A percentile compares a stretch with the other conserved stretches of the same genome.
phyloP scores from a whole-genome alignment of 352 stramenopile genomes.

The Bremia lactucae region DNA sequence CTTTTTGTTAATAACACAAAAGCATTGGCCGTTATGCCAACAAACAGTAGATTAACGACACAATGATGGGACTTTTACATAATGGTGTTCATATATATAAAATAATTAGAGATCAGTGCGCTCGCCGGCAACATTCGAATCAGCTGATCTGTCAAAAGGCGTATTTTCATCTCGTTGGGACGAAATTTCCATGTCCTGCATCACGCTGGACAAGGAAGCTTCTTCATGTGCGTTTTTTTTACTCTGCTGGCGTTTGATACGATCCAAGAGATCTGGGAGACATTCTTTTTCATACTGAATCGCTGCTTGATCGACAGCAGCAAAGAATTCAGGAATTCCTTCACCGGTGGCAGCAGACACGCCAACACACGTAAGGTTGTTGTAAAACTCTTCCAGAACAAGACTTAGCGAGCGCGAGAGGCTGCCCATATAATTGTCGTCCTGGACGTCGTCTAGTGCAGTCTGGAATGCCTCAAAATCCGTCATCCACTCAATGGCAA shows the following conservation, averaged over 20 bases:
- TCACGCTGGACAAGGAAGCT: slow-evolving; percentile 48
- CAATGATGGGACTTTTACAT: too few relatives aligned
- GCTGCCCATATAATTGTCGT: slow-evolving; percentile 89
- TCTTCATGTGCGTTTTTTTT: slow-evolving; percentile 39
- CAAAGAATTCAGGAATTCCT: slow-evolving; percentile 92
- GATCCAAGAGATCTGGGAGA: slow-evolving; percentile 56
- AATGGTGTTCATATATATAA: slow-evolving; percentile 1
- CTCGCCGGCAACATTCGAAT: slow-evolving; percentile 16
- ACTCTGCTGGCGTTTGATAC: slow-evolving; percentile 48
- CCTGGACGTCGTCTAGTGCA: slow-evolving; percentile 85
- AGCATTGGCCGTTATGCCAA: too few relatives aligned
- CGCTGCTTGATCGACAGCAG: slow-evolving; percentile 75
- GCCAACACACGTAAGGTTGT: slow-evolving; percentile 86
- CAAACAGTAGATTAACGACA: too few relatives aligned
- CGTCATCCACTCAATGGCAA: slow-evolving; percentile 96
- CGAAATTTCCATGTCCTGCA: slow-evolving; percentile 78
- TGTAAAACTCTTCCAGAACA: slow-evolving; percentile 89
- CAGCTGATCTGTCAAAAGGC: background rate
- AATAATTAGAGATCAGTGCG: slow-evolving; percentile 51
- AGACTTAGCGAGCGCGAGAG: slow-evolving; percentile 87
- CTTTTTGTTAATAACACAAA: too few relatives aligned
- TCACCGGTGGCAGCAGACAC: slow-evolving; percentile 94
- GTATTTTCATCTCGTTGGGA: slow-evolving; percentile 12
- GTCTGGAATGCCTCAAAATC: slow-evolving; percentile 98
- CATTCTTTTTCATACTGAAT: slow-evolving; percentile 86